These are phyloP conservation scores for Termitomyces sp. DNA, from an alignment of 768 basidiomycete species.

Conservation along the genomic window DNA sequence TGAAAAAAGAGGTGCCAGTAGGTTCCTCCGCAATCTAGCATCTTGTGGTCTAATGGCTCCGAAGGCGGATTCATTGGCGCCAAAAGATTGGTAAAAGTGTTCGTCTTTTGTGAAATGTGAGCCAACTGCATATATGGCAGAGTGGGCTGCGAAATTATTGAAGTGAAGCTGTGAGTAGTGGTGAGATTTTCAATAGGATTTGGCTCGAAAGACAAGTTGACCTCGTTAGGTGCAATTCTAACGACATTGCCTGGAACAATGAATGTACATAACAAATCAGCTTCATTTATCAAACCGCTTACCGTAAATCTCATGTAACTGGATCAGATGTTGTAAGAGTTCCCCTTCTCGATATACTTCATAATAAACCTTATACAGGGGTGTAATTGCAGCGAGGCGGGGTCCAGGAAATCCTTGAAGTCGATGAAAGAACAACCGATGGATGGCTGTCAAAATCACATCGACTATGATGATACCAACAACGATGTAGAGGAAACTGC, in stretches of 20 bases:
- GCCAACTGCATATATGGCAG: slow-evolving; percentile 28
- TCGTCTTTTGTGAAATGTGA: slow-evolving; percentile 33
- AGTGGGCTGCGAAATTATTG: slow-evolving; percentile 25
- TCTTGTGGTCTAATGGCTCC: slow-evolving; percentile 26
- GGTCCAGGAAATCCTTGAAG: slow-evolving; percentile 30
- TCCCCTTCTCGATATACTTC: slow-evolving; percentile 27
- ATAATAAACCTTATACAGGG: slow-evolving; percentile 28
- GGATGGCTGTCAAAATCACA: slow-evolving; percentile 10
- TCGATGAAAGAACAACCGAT: slow-evolving; percentile 26
- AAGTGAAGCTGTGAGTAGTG: slow-evolving; percentile 29
- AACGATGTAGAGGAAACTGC: not conserved
- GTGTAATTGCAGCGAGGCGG: slow-evolving; percentile 24
- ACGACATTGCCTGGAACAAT: slow-evolving; percentile 27
- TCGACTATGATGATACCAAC: slow-evolving; percentile 5
- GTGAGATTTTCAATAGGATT: not conserved
- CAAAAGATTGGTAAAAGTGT: slow-evolving; percentile 31
- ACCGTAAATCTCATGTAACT: slow-evolving; percentile 29
- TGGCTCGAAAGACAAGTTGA: slow-evolving; percentile 3
- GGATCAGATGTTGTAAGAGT: slow-evolving; percentile 22
- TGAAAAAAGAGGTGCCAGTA: slow-evolving; percentile 32
- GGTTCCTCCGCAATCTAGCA: slow-evolving; percentile 23
- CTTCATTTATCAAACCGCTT: not conserved
- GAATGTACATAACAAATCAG: not conserved
- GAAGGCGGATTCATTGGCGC: slow-evolving; percentile 27
- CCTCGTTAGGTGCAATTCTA: slow-evolving; percentile 34